A percentile compares a stretch with the other conserved stretches of the same genome.
Evolutionary conservation across 441 rosid species (phyloP).

Genomic region (Erysimum pusillum): DNA sequence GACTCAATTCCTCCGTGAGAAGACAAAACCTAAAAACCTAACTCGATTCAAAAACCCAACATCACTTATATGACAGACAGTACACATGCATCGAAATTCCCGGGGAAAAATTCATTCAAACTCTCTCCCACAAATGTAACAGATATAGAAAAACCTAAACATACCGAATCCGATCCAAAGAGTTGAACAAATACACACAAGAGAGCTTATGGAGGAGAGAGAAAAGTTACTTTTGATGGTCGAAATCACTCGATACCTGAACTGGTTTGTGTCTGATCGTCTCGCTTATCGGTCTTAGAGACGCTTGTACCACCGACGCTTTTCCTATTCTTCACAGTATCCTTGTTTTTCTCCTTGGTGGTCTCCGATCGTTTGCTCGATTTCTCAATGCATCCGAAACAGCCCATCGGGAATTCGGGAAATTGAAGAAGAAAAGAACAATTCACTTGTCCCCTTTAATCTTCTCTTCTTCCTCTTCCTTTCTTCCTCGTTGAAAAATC

Average conservation of each 20-base stretch:
- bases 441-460: background rate
- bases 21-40: conserved; percentile 32
- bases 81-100: conserved; percentile 44
- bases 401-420: conserved; percentile 57
- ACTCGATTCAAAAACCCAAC: conserved; percentile 26
- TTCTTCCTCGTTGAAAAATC: conserved; percentile 7
- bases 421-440: background rate
- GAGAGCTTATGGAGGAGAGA: background rate
- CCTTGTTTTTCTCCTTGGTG: conserved; percentile 24
- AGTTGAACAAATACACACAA: background rate
- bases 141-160: background rate
- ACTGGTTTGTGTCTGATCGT: conserved; percentile 53
- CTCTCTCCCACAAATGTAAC: conserved; percentile 26
- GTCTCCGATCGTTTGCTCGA: conserved; percentile 54
- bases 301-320: conserved; percentile 21
- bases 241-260: conserved; percentile 44
- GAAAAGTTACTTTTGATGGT: background rate
- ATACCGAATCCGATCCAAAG: conserved; percentile 9
- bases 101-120: background rate
- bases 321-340: conserved; percentile 32
- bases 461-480: conserved; percentile 9
- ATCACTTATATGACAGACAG: conserved; percentile 20
- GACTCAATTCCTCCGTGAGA: conserved; percentile 18
- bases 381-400: conserved; percentile 60
- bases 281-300: conserved; percentile 43